Base-by-base conservation (phyloP, 345 rosid species). In the Cardamine chenopodiifolia region DNA sequence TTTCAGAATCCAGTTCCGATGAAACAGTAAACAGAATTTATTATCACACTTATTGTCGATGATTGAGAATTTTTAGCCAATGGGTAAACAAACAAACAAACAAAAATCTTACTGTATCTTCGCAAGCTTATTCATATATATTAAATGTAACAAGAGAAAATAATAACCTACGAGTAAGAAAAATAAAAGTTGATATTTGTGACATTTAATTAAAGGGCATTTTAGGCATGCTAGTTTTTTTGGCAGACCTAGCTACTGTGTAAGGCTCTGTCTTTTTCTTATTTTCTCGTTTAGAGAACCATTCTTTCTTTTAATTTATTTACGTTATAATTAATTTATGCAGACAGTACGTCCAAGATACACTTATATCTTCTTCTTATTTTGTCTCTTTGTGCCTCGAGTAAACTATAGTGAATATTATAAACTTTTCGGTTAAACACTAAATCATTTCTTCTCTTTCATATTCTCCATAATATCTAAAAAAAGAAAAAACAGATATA, bases 191-290 rank as follows among this genome's bases (percentile, higher is more conserved):
- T 50, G 18, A 23, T 59, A 60, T 68, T 20, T 73, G 66, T 23
- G 72, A 57, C 28, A 65, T 53, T 69, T 29, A 77, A 63, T 56
- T 34, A 64, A 70, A 77, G 32, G 60, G 11, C 76, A 71, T 77
- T 77, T 20, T 77, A 77, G 76, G 80, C 76, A 77, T 77, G 80
- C 80, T 56, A 77, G 72, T 64, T 12, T 64, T 57, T 77, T 56
- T 77, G 76, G 67, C 76, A 71, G 80, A 71, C 80, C 55, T 77
- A 77, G 72, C 80, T 77, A 62, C 71, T 70, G 61, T 70, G 23
- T 62, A 55, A 15, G 14, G 66, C 47, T 57, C 61, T 64, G 76
- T 56, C 80, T 71, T 70, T 77, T 77, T 71, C 31, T 17, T 71
- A 71, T 70, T 77, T 48, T 64, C 72, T 76, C 70, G 64, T 76